Base-by-base conservation (phyloP, 306 rosid species). In the Citrullus amarus region DNA sequence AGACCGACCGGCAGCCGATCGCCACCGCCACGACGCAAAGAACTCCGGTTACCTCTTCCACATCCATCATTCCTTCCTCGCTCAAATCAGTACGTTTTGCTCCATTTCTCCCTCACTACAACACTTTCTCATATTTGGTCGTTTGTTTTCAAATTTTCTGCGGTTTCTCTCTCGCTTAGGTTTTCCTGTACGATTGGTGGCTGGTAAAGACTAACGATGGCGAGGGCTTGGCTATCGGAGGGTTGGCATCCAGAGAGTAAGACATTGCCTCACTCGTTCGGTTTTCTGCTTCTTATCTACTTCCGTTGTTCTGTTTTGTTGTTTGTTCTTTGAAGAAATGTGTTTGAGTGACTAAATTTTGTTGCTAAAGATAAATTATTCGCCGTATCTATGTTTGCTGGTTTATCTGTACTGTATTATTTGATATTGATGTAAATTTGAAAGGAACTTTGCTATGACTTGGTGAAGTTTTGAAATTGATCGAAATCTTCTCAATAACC, bases 131-230 rank as follows among this genome's bases (percentile, higher is more conserved):
- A 53, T 61, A 13, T 58, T 4, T 41, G 1, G 15, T 71, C 11
- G 17, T 2, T 41, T 4, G 4, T 28, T n/a, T 20, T 69, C 55
- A 9, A 16, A 22, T 6, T 67, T 67, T 53, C 39, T 65, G 15
- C 17, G 25, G n/a, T 6, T 61, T 50, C n/a, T 46, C 30, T 34
- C 48, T 58, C 46, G 18, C 9, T 6, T 14, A 87, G 90, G 79
- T 84, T 12, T 75, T 58, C 6, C 43, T 87, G 83, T 15, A 76
- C 53, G 86, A 85, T 56, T 87, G 90, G 90, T 87, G 90, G 90
- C 85, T 87, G 58, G 77, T 30, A 4, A 80, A 76, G 83, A 66
- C 58, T n/a, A 18, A 78, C 57, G 51, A 9, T 63, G 75, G 73
- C 20, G 32, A 76, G 76, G 83, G 79, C 30, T 81, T 87, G 80